A percentile compares a stretch with the other conserved stretches of the same genome.
phyloP scores from a whole-genome alignment of 352 stramenopile species.

The Lagenidium giganteum region DNA sequence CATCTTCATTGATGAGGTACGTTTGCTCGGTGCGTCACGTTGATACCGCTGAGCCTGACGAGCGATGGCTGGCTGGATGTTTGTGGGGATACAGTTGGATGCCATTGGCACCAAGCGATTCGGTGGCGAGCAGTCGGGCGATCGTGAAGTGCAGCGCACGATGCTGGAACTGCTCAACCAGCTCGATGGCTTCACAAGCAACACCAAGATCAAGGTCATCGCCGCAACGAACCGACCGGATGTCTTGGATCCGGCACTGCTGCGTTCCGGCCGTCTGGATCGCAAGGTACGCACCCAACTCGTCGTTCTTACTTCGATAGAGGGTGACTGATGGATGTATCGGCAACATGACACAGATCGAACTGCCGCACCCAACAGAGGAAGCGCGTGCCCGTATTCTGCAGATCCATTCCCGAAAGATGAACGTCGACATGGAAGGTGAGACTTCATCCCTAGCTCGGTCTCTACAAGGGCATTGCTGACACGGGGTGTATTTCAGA shows the following conservation, averaged over 20 bases:
- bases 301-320: neutral
- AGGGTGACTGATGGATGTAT: neutral
- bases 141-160: conserved; percentile 97
- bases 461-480: neutral
- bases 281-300: conserved; percentile 74
- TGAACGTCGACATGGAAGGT: conserved; percentile 91
- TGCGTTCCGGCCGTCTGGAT: conserved; percentile 90
- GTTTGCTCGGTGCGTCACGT: neutral
- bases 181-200: conserved; percentile 96
- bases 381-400: conserved; percentile 94
- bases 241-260: conserved; percentile 94
- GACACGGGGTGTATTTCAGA: conserved; percentile 29
- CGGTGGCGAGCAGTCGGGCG: conserved; percentile 94
- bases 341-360: conserved; percentile 87
- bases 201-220: conserved; percentile 99
- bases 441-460: conserved; percentile 26
- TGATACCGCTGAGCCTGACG: neutral
- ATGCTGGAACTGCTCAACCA: conserved; percentile 98
- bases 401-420: conserved; percentile 95
- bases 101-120: conserved; percentile 99
- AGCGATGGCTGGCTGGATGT: conserved; percentile 1
- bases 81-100: conserved; percentile 73
- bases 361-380: conserved; percentile 97
- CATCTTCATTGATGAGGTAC: conserved; percentile 99
- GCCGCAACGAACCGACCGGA: conserved; percentile 96